Base-by-base conservation (phyloP, 495 filamentous ascomycete species). In the Penicillium tannophilum region DNA sequence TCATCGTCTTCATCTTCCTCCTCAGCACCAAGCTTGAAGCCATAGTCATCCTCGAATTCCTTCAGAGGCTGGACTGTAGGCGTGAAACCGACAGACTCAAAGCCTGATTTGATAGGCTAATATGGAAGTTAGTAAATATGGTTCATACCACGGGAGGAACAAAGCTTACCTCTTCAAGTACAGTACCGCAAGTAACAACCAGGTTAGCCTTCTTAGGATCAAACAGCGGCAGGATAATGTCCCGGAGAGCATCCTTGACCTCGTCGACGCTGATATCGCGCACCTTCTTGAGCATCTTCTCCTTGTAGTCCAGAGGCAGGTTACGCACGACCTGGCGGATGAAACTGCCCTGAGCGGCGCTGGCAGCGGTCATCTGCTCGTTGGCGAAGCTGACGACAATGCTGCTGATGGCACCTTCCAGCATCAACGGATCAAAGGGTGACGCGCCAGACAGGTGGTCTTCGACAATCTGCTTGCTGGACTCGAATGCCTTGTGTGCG, bases 21-120 rank as follows among this genome's bases (percentile, higher is more conserved):
- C 0, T 83, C 88, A 3, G 85, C 86, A n/a, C 81, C 86, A 10
- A 73, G 80, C 72, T 89, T 83, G 28, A 97, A 72, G 6, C 93
- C 94, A 72, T 98, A 98, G 70, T 92, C 91, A 64, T 97, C 91
- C 69, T 95, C 85, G 70, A 96, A 98, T 55, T 86, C 83, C 54
- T 87, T 85, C 46, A 98, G 78, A n/a, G 84, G 67, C 64, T 89
- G 86, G 26, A 92, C 79, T 55, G 88, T 79, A 0, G 90, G 88
- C 60, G 85, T 87, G 80, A 96, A 98, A 0, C 92, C 89, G 43
- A 84, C 86, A 9, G 78, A 76, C 52, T 85, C 76, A 58, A 97
- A 90, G 20, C 85, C 85, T 63, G 87, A 83, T 64, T 85, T 81
- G 48, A 96, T 82, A 39, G 79, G 79, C 91, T 94, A 14, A 56